Base-by-base conservation (phyloP, 2,329 filamentous ascomycete genomes). In the Pseudocercospora musae region DNA sequence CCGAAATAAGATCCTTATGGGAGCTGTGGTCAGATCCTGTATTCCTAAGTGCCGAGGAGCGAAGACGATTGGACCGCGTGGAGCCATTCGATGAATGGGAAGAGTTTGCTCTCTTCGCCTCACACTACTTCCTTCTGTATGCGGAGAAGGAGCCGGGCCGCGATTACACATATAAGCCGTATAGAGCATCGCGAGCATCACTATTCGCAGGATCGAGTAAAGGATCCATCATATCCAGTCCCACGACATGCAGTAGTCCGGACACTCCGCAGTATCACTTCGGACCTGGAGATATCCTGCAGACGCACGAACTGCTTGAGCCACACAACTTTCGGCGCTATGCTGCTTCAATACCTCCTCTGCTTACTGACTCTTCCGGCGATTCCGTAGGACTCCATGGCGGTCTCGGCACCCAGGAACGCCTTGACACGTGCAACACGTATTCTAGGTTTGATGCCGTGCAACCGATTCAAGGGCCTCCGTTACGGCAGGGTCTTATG, bases 21-120 rank as follows among this genome's bases (percentile, higher is more conserved):
- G 85, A 92, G 59, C 80, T 92, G 0, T 97, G 93, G 93, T 86
- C 84, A 10, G 86, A 90, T 67, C 79, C 86, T 13, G 72, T 78
- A 2, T 93, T 93, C 73, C 77, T 96, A 20, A 81, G 80, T 5
- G 71, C 82, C 0, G 76, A 81, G 0, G 83, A 91, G 64, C 84
- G 91, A 66, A 78, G 74, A 37, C 78, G 78, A 10, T 77, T 97
- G 13, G 89, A 96, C 69, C 72, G 78, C 0, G 76, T 92, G 15
- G 94, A 97, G 72, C 87, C 89, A 0, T 97, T 98, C 72, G 94
- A 98, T 74, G 93, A 97, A 76, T 96, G 92, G 92, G 94, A 98
- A 76, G 94, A 97, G 71, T 92, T 97, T 72, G 87, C 89, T 2
- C 80, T 96, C 0, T 96, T 96, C 74, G 87, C 85, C 1, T 87